A percentile compares a stretch with the other conserved stretches of the same genome.
phyloP scores from a whole-genome alignment of 805 yeast species.

The Barnettozyma vustinii region DNA sequence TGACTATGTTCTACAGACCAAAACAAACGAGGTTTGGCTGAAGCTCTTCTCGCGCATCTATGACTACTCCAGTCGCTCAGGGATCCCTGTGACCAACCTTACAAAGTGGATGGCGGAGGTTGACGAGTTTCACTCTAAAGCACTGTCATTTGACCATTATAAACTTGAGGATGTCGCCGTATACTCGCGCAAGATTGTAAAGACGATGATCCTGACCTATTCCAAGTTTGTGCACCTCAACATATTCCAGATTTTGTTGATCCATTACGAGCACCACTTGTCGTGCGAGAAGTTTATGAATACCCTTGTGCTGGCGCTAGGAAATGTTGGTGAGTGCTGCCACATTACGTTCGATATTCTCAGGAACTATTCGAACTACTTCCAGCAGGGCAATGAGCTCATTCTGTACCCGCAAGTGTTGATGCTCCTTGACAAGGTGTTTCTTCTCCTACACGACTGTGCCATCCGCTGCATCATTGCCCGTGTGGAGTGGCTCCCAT shows the following conservation, averaged over 20 bases:
- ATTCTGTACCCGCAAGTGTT: slow-evolving; percentile 11
- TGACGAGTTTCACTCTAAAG: slow-evolving; percentile 1
- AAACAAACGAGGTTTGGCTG: slow-evolving; percentile 3
- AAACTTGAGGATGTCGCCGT: slow-evolving; percentile 9
- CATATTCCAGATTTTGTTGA: slow-evolving; percentile 6
- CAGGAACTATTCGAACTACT: slow-evolving; percentile 17
- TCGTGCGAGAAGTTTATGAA: slow-evolving; percentile 9
- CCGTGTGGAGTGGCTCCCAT: background rate
- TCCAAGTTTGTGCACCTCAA: slow-evolving; percentile 12
- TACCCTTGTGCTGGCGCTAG: slow-evolving; percentile 1
- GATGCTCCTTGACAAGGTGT: slow-evolving; percentile 12
- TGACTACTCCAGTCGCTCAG: slow-evolving; percentile 5
- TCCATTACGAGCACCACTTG: slow-evolving; percentile 18
- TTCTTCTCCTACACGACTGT: slow-evolving; percentile 5
- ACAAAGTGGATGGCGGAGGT: slow-evolving; percentile 6
- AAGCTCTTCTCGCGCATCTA: slow-evolving; percentile 8
- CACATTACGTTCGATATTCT: slow-evolving; percentile 17
- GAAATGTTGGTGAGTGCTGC: slow-evolving; percentile 6
- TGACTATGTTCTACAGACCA: slow-evolving; percentile 6
- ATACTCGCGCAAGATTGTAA: slow-evolving; percentile 12
- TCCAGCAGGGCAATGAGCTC: slow-evolving; percentile 19
- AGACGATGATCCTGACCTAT: slow-evolving; percentile 8
- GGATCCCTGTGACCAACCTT: slow-evolving; percentile 6
- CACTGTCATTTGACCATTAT: slow-evolving; percentile 8
- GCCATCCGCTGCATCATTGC: slow-evolving; percentile 10